A percentile compares a stretch with the other conserved stretches of the same genome.
These are phyloP conservation scores for Fusarium sp. DNA, from an alignment of 2,329 filamentous ascomycete genomes.

Conservation along the genomic window DNA sequence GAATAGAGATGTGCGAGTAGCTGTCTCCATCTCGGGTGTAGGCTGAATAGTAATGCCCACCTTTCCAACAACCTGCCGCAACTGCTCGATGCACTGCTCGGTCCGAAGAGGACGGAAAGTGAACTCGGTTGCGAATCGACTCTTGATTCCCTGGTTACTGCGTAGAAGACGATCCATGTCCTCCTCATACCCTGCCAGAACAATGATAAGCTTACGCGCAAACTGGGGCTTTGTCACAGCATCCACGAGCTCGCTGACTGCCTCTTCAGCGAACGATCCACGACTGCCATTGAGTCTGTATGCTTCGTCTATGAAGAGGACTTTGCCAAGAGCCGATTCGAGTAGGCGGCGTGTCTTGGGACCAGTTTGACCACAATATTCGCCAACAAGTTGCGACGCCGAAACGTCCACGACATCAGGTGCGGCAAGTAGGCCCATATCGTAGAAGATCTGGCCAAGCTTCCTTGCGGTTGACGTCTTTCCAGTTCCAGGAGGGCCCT, in stretches of 20 bases:
- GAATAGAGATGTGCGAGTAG: slow-evolving; percentile 44
- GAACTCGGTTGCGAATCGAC: slow-evolving; percentile 71
- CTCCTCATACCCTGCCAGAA: slow-evolving; percentile 74
- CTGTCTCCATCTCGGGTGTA: slow-evolving; percentile 37
- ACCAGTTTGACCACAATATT: slow-evolving; percentile 75
- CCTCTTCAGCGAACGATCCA: slow-evolving; percentile 66
- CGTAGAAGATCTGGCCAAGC: slow-evolving; percentile 78
- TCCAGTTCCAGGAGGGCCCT: slow-evolving; percentile 73
- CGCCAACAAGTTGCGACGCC: slow-evolving; percentile 73
- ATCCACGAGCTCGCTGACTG: slow-evolving; percentile 63
- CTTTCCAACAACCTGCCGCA: slow-evolving; percentile 51
- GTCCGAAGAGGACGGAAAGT: slow-evolving; percentile 63
- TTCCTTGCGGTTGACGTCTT: slow-evolving; percentile 77
- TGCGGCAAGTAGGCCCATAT: slow-evolving; percentile 74
- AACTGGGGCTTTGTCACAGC: slow-evolving; percentile 66
- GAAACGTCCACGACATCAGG: slow-evolving; percentile 74
- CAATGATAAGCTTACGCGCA: slow-evolving; percentile 68
- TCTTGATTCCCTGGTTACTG: slow-evolving; percentile 70
- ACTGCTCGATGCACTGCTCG: slow-evolving; percentile 58
- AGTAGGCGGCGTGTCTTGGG: slow-evolving; percentile 71
- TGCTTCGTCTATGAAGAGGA: slow-evolving; percentile 78
- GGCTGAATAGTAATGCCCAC: slow-evolving; percentile 47
- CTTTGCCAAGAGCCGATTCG: slow-evolving; percentile 71
- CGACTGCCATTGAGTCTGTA: slow-evolving; percentile 67
- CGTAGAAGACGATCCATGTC: slow-evolving; percentile 73